These are phyloP conservation scores for Paxillus rubicundulus DNA, from an alignment of 768 basidiomycete genomes.

Conservation along the genomic window DNA sequence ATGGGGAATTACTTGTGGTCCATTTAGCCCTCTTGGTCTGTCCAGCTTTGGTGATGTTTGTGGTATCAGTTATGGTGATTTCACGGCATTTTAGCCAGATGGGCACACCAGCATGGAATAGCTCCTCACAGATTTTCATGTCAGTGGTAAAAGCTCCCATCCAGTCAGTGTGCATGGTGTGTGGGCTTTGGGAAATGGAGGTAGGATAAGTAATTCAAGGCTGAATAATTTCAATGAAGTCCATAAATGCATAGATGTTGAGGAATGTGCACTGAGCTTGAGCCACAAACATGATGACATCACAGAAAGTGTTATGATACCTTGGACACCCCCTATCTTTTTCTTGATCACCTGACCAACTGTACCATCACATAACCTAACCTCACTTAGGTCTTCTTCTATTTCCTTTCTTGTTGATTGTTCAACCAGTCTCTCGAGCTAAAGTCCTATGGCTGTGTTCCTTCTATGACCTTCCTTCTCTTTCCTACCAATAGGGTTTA, in stretches of 20 bases:
- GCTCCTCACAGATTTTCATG: not conserved
- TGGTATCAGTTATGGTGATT: not conserved
- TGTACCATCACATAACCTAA: too few relatives aligned
- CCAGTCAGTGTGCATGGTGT: not conserved
- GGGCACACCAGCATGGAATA: constrained; percentile 6
- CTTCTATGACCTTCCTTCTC: too few relatives aligned
- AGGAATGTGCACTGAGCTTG: constrained; percentile 1
- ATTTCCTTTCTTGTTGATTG: too few relatives aligned
- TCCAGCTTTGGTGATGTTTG: constrained; percentile 1
- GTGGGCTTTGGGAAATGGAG: not conserved
- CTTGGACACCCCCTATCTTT: too few relatives aligned
- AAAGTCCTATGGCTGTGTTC: too few relatives aligned
- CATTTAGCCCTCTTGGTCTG: too few relatives aligned
- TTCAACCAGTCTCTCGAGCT: too few relatives aligned
- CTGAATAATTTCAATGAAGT: constrained; percentile 2
- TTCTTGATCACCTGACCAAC: too few relatives aligned
- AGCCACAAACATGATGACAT: constrained; percentile 2
- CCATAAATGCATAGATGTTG: constrained; percentile 7
- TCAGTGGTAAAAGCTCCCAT: constrained; percentile 13
- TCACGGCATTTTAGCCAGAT: constrained; percentile 1
- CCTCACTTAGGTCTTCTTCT: too few relatives aligned
- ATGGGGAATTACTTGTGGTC: too few relatives aligned
- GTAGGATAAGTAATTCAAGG: not conserved
- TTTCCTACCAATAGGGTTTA: too few relatives aligned
- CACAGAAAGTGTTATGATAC: too few relatives aligned